Conservation (phyloP, 108 stramenopile genomes). For the Bacterosira constricta region DNA sequence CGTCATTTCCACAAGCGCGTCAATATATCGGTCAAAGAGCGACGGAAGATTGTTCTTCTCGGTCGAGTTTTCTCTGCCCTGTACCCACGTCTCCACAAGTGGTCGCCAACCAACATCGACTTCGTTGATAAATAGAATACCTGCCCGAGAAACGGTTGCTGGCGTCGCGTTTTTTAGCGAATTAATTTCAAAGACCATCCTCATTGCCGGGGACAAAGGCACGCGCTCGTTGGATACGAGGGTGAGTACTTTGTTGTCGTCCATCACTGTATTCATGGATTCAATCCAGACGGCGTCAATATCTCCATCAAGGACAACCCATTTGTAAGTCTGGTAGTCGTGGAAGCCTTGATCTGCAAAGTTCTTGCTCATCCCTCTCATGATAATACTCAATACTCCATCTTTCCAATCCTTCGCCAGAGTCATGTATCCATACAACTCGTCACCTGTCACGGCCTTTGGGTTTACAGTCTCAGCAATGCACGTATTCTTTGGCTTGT, state of each 20-base stretch:
- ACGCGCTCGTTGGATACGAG: constrained; percentile 91
- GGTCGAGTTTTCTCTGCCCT: constrained; percentile 53
- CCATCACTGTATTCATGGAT: constrained; percentile 96
- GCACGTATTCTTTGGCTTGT: constrained; percentile 77
- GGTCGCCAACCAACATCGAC: constrained; percentile 90
- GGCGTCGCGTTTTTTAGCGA: constrained; percentile 91
- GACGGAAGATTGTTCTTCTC: constrained; percentile 70
- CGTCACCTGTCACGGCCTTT: constrained; percentile 87
- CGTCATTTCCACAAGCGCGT: constrained; percentile 69
- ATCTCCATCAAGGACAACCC: constrained; percentile 92
- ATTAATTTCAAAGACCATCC: constrained; percentile 94
- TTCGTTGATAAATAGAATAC: constrained; percentile 92
- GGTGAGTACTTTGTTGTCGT: constrained; percentile 94
- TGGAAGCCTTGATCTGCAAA: constrained; percentile 90
- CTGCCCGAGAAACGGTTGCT: constrained; percentile 90
- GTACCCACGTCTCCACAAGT: constrained; percentile 86
- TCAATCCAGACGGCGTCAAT: constrained; percentile 96
- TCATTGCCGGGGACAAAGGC: constrained; percentile 86
- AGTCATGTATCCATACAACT: constrained; percentile 95
- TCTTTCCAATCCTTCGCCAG: constrained; percentile 94
- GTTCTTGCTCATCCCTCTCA: constrained; percentile 94
- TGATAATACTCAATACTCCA: constrained; percentile 89
- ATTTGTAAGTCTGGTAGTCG: constrained; percentile 87
- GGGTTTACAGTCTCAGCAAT: constrained; percentile 90
- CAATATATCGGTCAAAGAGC: constrained; percentile 88